Base-by-base conservation (phyloP, 768 basidiomycete genomes). In the Coprinopsis sp. region DNA sequence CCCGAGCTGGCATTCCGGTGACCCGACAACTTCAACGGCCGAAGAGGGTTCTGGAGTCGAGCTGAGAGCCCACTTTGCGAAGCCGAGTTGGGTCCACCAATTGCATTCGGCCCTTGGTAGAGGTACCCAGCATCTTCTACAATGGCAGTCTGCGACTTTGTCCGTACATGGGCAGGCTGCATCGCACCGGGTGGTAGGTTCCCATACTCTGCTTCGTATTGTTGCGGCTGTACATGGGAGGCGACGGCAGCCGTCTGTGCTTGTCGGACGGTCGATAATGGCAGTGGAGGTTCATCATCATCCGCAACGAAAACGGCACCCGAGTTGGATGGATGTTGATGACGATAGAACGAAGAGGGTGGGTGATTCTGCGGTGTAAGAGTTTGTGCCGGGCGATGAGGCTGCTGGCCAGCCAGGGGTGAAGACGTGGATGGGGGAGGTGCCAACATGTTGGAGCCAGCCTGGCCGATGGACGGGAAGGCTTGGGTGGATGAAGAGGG, bases 141-240 rank as follows among this genome's bases (percentile, higher is more conserved):
- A 49, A 92, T 79, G 2, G 90, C 90, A 2, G 83, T 84, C 60
- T 92, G 90, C 25, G 88, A 91, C 67, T 82, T 81, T 16, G 82
- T 88, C 37, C 90, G 79, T 27, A 77, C 68, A 59, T 87, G 86
- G 14, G 72, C 65, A 10, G 84, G 81, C 33, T 77, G 70, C 76
- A 81, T 78, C 4, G 83, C 84, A 11, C 87, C 85, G 3, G 76
- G 72, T 0, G 84, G 82, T 23, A 74, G 57, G 2, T 53, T 56
- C 19, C 51, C 58, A 28, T 57, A 50, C 24, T 60, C 64, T 38
- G 68, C 64, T 36, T 71, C 70, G 6, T 14, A 31, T 12, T 49
- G 42, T 12, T 22, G 40, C 12, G 18, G 48, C 41, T 42, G 48
- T 19, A 49, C 41, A 30, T 40, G 36, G 11, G 34, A 37, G 8